phyloP scores from a whole-genome alignment of 129 eudicot genomes.

The Helichrysum umbraculigerum region DNA sequence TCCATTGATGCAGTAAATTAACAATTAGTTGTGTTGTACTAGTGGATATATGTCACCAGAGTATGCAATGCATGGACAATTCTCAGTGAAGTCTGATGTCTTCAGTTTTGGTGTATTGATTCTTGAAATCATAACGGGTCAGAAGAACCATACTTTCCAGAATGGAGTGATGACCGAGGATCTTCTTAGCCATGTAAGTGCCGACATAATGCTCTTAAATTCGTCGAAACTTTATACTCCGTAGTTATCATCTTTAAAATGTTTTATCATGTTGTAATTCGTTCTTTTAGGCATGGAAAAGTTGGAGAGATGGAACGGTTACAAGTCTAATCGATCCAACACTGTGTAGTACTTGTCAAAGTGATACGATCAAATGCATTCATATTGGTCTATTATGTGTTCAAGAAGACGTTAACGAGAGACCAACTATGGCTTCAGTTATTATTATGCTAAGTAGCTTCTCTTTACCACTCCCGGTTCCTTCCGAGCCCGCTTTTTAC shows the following conservation, averaged over 20 bases:
- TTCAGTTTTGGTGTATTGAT: constrained; percentile 54
- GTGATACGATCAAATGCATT: constrained; percentile 42
- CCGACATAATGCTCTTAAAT: not conserved
- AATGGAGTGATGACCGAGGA: constrained; percentile 30
- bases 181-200: constrained; percentile 49
- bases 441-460: constrained; percentile 51
- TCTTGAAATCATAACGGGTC: constrained; percentile 51
- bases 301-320: constrained; percentile 39
- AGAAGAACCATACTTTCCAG: constrained; percentile 28
- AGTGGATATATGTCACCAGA: constrained; percentile 69
- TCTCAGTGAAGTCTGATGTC: constrained; percentile 48
- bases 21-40: constrained; percentile 1
- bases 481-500: constrained; percentile 44
- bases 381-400: constrained; percentile 57
- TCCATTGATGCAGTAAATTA: not conserved
- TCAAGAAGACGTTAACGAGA: constrained; percentile 39
- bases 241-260: not conserved
- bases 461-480: constrained; percentile 37
- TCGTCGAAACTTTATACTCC: not conserved
- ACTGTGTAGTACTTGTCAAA: constrained; percentile 15
- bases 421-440: constrained; percentile 55
- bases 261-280: not conserved
- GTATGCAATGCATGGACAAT: constrained; percentile 43
- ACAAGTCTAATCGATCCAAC: constrained; percentile 41
- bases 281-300: constrained; percentile 46